phyloP scores from a whole-genome alignment of 352 stramenopile species.

The Phytophthora hibernalis region DNA sequence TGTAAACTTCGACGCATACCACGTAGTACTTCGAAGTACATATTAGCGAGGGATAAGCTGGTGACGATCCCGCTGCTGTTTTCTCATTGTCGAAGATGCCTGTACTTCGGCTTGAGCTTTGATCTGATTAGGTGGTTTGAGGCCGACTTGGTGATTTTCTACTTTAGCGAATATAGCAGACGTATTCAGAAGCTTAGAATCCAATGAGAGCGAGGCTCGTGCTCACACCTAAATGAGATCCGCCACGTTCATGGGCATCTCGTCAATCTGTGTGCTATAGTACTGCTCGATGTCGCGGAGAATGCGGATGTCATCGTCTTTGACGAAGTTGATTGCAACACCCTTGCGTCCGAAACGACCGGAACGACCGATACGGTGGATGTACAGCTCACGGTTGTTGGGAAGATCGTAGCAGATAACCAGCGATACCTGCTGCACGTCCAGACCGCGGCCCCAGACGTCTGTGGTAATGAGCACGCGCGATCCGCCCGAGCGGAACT shows the following conservation, averaged over 20 bases:
- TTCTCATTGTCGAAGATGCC: no score
- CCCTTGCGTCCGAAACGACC: constrained; percentile 97
- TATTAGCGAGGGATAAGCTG: no score
- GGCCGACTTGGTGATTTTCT: no score
- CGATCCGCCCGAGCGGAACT: constrained; percentile 95
- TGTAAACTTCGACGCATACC: no score
- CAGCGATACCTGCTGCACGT: constrained; percentile 97
- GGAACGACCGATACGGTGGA: constrained; percentile 95
- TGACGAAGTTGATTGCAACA: constrained; percentile 99
- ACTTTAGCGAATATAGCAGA: no score
- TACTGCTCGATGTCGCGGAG: constrained; percentile 99
- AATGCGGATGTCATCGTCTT: constrained; percentile 95
- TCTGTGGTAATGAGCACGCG: constrained; percentile 98
- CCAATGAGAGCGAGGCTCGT: constrained; percentile 45
- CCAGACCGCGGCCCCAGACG: constrained; percentile 96
- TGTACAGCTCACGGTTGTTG: constrained; percentile 97
- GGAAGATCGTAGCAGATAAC: constrained; percentile 99
- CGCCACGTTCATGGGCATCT: constrained; percentile 99
- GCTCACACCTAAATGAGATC: constrained; percentile 96
- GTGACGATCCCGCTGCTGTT: no score
- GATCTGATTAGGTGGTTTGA: no score
- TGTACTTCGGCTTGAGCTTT: no score
- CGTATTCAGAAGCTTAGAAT: no score
- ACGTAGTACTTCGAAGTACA: no score
- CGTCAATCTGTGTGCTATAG: constrained; percentile 99